Evolutionary conservation across 1,139 yeast genomes (phyloP), one percentile per base, ranked within the genome.

Genomic region (Yamadazyma dendronema): DNA sequence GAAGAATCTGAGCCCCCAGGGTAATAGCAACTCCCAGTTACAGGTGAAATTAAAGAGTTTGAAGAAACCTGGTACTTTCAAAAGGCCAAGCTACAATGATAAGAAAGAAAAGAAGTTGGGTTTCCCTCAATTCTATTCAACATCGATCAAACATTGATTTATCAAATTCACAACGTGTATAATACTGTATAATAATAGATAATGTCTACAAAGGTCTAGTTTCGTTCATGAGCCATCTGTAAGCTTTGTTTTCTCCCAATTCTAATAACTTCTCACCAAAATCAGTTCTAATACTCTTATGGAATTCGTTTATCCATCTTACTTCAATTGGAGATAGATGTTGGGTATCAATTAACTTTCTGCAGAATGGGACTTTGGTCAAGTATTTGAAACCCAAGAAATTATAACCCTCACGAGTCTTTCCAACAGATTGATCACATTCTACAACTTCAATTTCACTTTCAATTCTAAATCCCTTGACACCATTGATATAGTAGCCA

Each of bases 291-390:
- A 77, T 60, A 33, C 57, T 55, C 30, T 50, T 49, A 50, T 77
- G 74, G 45, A 65, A 77, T 17, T 61, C 60, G 48, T 77, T 74
- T 26, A 77, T 65, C 82, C 82, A 77, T n/a, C 54, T 50, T 19
- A 71, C 49, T 48, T 77, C 81, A n/a, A 61, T 54, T 0, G 49
- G 44, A 3, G 60, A 52, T 36, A 77, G 59, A 38, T 61, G 56
- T 11, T 47, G 39, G 6, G 39, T 49, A 44, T 77, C 77, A 33
- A 77, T 74, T 36, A 77, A 59, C 24, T 62, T 67, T 28, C 60
- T 54, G 41, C 81, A 72, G 47, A 74, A 77, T 3, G 83, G 83
- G 8, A 77, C 79, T 40, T 72, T 61, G 1, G 82, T 77, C 43
- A 74, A 56, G 48, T 76, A 77, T 8, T 64, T 67, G 50, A 77